A percentile compares a stretch with the other conserved stretches of the same genome.
Conservation (phyloP, 1,284 basidiomycete genomes). For the Tilletia setariae region DNA sequence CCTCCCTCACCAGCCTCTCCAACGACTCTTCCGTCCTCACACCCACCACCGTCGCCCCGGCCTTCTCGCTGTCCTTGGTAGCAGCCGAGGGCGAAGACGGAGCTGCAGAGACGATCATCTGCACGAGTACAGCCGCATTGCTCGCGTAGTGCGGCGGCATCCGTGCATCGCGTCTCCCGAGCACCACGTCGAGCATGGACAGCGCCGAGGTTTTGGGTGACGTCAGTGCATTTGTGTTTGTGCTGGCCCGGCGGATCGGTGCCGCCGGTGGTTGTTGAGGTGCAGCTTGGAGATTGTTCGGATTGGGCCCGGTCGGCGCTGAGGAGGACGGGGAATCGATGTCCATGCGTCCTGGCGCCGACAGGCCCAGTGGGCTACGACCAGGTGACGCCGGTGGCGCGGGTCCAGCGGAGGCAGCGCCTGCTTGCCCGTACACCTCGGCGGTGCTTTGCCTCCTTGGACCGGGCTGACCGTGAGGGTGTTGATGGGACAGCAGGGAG, state of each 20-base stretch:
- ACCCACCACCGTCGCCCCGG: constrained; percentile 25
- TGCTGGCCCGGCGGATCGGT: neutral
- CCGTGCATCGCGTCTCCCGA: constrained; percentile 38
- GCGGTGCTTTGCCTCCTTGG: constrained; percentile 5
- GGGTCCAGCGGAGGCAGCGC: neutral
- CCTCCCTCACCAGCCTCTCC: constrained; percentile 25
- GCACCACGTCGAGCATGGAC: constrained; percentile 41
- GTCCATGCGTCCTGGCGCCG: neutral
- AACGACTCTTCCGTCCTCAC: constrained; percentile 23
- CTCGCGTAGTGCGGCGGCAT: constrained; percentile 45
- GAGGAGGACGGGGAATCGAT: neutral
- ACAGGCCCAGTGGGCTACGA: neutral
- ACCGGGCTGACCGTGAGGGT: neutral
- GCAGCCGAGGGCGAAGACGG: constrained; percentile 21
- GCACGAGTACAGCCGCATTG: constrained; percentile 26
- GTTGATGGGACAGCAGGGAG: no score
- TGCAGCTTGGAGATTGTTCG: constrained; percentile 22
- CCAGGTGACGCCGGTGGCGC: neutral
- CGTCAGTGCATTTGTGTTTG: constrained; percentile 30
- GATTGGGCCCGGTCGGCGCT: constrained; percentile 18
- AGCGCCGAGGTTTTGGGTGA: constrained; percentile 32
- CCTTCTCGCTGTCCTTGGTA: constrained; percentile 23
- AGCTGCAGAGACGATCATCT: constrained; percentile 2
- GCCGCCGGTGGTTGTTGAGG: constrained; percentile 16
- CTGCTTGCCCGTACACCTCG: constrained; percentile 3